phyloP scores from a whole-genome alignment of 495 filamentous ascomycete genomes.

The Penicillium paradoxum region DNA sequence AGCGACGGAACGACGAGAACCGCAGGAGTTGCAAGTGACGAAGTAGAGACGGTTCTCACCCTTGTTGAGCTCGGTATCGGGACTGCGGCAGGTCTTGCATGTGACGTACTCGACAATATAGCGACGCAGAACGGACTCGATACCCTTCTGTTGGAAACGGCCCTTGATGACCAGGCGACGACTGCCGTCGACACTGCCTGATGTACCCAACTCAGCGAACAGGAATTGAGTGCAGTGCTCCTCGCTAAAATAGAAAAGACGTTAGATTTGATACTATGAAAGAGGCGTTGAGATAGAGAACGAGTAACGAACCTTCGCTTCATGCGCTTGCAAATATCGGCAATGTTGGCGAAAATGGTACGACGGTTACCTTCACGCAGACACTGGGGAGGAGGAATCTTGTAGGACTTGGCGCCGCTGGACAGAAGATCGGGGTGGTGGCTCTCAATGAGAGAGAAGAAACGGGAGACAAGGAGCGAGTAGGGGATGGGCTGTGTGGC shows the following conservation, averaged over 20 bases:
- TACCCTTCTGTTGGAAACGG: slow-evolving; percentile 97
- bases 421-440: slow-evolving; percentile 92
- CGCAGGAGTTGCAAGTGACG: slow-evolving; percentile 83
- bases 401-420: slow-evolving; percentile 86
- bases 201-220: slow-evolving; percentile 97
- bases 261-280: not conserved
- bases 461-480: slow-evolving; percentile 75
- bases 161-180: slow-evolving; percentile 96
- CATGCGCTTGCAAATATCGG: slow-evolving; percentile 89
- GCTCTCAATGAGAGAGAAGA: slow-evolving; percentile 86
- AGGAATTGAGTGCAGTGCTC: slow-evolving; percentile 96
- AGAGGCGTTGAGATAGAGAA: not conserved
- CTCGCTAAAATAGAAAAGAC: slow-evolving; percentile 48
- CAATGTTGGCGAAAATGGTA: slow-evolving; percentile 98
- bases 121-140: slow-evolving; percentile 88
- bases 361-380: slow-evolving; percentile 99
- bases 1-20: slow-evolving; percentile 82
- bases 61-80: slow-evolving; percentile 95
- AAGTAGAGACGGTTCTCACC: slow-evolving; percentile 94
- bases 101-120: slow-evolving; percentile 99
- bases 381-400: slow-evolving; percentile 98
- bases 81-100: slow-evolving; percentile 93
- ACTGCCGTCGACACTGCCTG: slow-evolving; percentile 86
- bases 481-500: slow-evolving; percentile 72
- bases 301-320: slow-evolving; percentile 52